These are phyloP conservation scores for Gnetum montanum DNA, from an alignment of 75 land plant genomes.

Conservation along the genomic window DNA sequence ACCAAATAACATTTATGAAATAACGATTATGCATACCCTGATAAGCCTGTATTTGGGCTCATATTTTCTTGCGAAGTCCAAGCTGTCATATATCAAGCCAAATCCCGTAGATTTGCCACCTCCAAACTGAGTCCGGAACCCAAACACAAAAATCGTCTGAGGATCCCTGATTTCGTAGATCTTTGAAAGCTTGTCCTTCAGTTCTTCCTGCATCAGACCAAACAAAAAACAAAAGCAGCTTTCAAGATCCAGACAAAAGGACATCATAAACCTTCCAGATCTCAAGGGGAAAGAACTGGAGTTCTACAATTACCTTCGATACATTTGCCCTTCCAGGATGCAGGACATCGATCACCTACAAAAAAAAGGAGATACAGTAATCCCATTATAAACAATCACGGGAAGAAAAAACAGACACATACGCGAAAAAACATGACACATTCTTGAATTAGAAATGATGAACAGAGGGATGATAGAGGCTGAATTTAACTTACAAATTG, in stretches of 20 bases:
- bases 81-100: conserved; percentile 32
- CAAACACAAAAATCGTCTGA: conserved; percentile 52
- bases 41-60: conserved; percentile 52
- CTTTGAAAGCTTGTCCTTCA: conserved; percentile 40
- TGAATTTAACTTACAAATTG: conserved; percentile 67
- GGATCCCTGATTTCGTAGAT: conserved; percentile 41
- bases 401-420: not conserved
- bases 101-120: conserved; percentile 57
- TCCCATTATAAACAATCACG: no score
- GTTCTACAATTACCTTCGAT: conserved; percentile 75
- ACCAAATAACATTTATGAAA: no score
- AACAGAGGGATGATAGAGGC: not conserved
- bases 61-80: conserved; percentile 38
- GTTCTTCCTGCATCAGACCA: conserved; percentile 22
- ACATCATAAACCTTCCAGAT: not conserved
- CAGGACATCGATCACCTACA: conserved; percentile 63
- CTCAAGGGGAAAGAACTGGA: not conserved
- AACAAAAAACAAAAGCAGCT: not conserved
- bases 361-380: no score
- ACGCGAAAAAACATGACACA: not conserved
- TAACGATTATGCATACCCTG: conserved; percentile 46
- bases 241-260: not conserved
- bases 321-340: conserved; percentile 80
- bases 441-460: not conserved
- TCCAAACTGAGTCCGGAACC: conserved; percentile 51